These are phyloP conservation scores for Boletus sp. DNA, from an alignment of 768 basidiomycete genomes.

Conservation along the genomic window DNA sequence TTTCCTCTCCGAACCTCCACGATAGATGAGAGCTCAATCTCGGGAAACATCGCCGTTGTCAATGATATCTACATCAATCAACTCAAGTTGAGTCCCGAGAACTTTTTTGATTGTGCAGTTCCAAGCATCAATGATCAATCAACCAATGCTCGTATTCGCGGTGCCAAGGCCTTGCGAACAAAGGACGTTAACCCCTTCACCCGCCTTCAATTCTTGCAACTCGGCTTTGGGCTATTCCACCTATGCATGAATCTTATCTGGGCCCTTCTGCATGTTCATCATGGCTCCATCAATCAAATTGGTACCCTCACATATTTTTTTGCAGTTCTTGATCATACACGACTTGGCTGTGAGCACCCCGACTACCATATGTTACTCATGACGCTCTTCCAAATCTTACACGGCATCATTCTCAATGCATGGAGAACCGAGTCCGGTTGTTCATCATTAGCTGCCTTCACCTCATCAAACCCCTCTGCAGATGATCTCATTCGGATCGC, in stretches of 20 bases:
- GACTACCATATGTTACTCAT: slow-evolving; percentile 34
- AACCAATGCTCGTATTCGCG: neutral
- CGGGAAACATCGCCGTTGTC: slow-evolving; percentile 1
- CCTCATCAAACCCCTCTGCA: slow-evolving; percentile 23
- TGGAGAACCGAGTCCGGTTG: slow-evolving; percentile 29
- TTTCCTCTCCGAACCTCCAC: too few relatives aligned
- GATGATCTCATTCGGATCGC: slow-evolving; percentile 18
- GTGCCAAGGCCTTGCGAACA: neutral
- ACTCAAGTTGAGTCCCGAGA: neutral
- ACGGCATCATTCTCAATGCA: slow-evolving; percentile 34
- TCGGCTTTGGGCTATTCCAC: slow-evolving; percentile 30
- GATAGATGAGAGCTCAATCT: slow-evolving; percentile 4
- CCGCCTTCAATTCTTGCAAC: neutral
- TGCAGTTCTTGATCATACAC: slow-evolving; percentile 21
- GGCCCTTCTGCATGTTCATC: too few relatives aligned
- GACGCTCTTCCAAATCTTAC: slow-evolving; percentile 28
- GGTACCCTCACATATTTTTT: neutral
- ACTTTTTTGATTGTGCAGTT: neutral
- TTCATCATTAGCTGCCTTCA: slow-evolving; percentile 10
- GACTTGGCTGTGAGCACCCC: slow-evolving; percentile 32
- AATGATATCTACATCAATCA: slow-evolving; percentile 5
- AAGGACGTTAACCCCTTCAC: neutral
- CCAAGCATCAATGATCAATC: slow-evolving; percentile 6
- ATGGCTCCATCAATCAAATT: neutral
- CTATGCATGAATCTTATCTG: slow-evolving; percentile 35